Evolutionary conservation across 2,329 filamentous ascomycete species (phyloP).

Genomic region (Keithomyces neogunnii): DNA sequence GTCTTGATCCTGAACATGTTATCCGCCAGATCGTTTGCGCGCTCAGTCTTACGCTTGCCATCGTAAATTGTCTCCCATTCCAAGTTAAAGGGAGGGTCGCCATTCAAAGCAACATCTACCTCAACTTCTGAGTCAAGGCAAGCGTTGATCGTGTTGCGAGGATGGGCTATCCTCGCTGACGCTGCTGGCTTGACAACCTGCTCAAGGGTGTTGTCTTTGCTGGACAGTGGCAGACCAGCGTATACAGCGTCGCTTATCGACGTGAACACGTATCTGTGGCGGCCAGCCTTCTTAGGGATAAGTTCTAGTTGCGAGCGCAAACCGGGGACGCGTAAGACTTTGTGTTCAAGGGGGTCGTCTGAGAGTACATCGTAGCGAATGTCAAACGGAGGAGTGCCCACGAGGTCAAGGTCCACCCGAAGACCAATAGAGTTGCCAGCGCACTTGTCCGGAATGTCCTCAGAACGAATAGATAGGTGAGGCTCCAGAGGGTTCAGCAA

Average conservation of each 20-base stretch:
- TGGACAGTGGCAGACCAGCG: conserved; percentile 51
- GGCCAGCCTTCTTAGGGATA: conserved; percentile 70
- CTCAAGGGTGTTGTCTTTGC: conserved; percentile 58
- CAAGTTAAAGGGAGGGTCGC: conserved; percentile 79
- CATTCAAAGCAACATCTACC: conserved; percentile 65
- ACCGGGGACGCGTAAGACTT: conserved; percentile 53
- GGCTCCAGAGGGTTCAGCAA: conserved; percentile 88
- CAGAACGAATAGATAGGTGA: conserved; percentile 60
- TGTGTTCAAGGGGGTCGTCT: conserved; percentile 46
- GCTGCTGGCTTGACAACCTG: conserved; percentile 92
- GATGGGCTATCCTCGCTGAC: conserved; percentile 60
- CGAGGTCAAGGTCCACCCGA: conserved; percentile 78
- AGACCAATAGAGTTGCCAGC: conserved; percentile 89
- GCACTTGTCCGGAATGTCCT: conserved; percentile 90
- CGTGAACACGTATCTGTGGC: conserved; percentile 79
- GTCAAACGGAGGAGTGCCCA: conserved; percentile 87
- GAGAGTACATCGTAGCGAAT: conserved; percentile 68
- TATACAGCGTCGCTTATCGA: conserved; percentile 80
- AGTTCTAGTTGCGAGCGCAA: conserved; percentile 79
- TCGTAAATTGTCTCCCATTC: conserved; percentile 92
- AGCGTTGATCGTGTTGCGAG: conserved; percentile 48
- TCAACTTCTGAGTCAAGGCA: conserved; percentile 78
- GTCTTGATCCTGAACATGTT: conserved; percentile 66
- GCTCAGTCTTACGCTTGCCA: conserved; percentile 68
- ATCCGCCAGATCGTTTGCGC: conserved; percentile 53